phyloP scores from a whole-genome alignment of 371 early-diverging fungal genomes.

The Apophysomyces trapeziformis region DNA sequence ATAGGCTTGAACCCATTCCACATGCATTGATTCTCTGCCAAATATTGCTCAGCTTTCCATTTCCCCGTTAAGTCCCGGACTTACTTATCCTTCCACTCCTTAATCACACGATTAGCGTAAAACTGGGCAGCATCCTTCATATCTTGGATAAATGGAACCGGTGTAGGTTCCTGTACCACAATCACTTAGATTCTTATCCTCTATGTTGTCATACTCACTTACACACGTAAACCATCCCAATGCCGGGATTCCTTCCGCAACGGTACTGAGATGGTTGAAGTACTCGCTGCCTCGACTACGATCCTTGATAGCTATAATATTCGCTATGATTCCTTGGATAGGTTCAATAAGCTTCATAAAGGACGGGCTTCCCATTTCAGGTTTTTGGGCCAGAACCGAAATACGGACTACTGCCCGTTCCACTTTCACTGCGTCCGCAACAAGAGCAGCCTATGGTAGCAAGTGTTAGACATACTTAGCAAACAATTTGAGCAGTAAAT shows the following conservation, averaged over 20 bases:
- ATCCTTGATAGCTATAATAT: conserved; percentile 73
- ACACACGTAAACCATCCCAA: conserved; percentile 93
- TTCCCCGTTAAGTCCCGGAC: conserved; percentile 5
- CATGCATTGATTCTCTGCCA: conserved; percentile 76
- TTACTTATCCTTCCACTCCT: conserved; percentile 90
- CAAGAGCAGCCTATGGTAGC: conserved; percentile 29
- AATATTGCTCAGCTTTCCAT: conserved; percentile 4
- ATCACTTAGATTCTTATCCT: neutral
- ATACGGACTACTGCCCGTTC: conserved; percentile 77
- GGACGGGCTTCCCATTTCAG: conserved; percentile 57
- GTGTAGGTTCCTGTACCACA: conserved; percentile 77
- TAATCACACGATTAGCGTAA: conserved; percentile 89
- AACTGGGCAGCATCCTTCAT: conserved; percentile 93
- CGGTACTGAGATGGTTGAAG: conserved; percentile 82
- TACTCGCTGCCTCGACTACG: conserved; percentile 74
- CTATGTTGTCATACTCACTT: conserved; percentile 26
- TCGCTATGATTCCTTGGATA: conserved; percentile 70
- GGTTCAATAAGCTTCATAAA: conserved; percentile 72
- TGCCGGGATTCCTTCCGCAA: conserved; percentile 90
- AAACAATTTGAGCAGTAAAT: neutral
- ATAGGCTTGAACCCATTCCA: conserved; percentile 83
- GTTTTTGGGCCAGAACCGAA: conserved; percentile 81
- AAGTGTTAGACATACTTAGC: neutral
- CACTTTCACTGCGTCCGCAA: conserved; percentile 65
- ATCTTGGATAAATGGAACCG: conserved; percentile 86